Conservation (phyloP, 495 filamentous ascomycete genomes). For the Neurospora sp. region DNA sequence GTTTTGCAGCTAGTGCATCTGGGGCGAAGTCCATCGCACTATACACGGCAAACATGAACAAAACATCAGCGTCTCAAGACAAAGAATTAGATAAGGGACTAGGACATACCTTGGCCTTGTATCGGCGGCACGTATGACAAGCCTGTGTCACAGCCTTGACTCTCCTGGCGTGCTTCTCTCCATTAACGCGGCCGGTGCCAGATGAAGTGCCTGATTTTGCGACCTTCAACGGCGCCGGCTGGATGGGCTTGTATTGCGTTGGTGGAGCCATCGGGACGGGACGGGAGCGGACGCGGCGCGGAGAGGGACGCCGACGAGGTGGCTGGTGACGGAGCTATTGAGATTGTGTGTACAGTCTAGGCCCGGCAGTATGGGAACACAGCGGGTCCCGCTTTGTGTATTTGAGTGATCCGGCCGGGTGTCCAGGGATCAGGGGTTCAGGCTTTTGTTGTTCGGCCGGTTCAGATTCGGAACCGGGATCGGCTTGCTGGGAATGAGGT, state of each 20-base stretch:
- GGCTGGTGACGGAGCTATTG: neutral
- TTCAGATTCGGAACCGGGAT: neutral
- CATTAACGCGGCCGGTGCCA: neutral
- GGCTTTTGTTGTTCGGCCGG: neutral
- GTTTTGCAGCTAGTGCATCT: slow-evolving; percentile 15
- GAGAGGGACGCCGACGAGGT: neutral
- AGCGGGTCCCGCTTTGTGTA: neutral
- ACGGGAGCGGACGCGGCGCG: neutral
- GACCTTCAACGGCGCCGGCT: slow-evolving; percentile 9
- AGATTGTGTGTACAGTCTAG: neutral
- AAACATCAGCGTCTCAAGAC: neutral
- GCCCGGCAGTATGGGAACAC: neutral
- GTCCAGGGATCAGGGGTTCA: neutral
- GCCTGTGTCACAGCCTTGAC: slow-evolving; percentile 18
- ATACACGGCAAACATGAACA: neutral
- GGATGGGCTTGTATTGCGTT: slow-evolving; percentile 7
- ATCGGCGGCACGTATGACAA: slow-evolving; percentile 14
- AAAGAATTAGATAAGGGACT: neutral
- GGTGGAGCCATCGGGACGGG: slow-evolving; percentile 4
- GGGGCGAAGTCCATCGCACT: slow-evolving; percentile 22
- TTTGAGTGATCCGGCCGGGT: neutral
- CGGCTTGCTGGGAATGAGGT: neutral
- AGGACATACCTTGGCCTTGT: slow-evolving; percentile 14
- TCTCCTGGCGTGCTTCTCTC: slow-evolving; percentile 9
- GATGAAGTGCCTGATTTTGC: neutral